Percentiles rank a stretch among this genome's conserved stretches.
Conservation (phyloP, 2,329 filamentous ascomycete genomes). For the Metarhizium humberi region DNA sequence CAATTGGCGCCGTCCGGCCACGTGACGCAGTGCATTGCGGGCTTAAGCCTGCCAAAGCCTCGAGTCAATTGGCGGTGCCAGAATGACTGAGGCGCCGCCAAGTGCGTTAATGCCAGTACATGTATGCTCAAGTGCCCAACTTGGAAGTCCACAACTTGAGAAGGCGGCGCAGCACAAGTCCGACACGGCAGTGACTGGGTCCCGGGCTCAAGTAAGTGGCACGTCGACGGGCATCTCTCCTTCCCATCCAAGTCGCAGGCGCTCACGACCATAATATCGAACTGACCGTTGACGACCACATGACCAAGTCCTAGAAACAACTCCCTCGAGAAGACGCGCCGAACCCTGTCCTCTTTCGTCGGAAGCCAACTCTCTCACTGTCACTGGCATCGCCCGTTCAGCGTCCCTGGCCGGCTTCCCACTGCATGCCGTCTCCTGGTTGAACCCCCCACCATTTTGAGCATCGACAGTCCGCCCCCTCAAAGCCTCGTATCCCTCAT, state of each 20-base stretch:
- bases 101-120: too few relatives aligned
- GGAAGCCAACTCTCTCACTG: not conserved
- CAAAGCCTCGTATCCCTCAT: slow-evolving; percentile 11
- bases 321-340: not conserved
- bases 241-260: not conserved
- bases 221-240: not conserved
- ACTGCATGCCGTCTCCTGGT: not conserved
- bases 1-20: too few relatives aligned
- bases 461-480: not conserved
- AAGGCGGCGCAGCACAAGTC: not conserved
- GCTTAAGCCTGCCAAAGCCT: too few relatives aligned
- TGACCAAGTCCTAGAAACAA: not conserved
- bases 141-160: not conserved
- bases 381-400: not conserved
- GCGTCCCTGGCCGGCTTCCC: not conserved
- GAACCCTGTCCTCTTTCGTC: not conserved
- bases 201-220: not conserved
- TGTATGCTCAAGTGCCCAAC: not conserved
- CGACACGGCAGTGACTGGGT: not conserved
- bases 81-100: not conserved
- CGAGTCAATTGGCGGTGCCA: too few relatives aligned
- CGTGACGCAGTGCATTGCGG: too few relatives aligned
- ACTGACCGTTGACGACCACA: not conserved
- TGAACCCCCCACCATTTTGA: not conserved
- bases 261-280: not conserved